These are phyloP conservation scores for Aspergillus haitiensis DNA, from an alignment of 495 filamentous ascomycete species.

Conservation along the genomic window DNA sequence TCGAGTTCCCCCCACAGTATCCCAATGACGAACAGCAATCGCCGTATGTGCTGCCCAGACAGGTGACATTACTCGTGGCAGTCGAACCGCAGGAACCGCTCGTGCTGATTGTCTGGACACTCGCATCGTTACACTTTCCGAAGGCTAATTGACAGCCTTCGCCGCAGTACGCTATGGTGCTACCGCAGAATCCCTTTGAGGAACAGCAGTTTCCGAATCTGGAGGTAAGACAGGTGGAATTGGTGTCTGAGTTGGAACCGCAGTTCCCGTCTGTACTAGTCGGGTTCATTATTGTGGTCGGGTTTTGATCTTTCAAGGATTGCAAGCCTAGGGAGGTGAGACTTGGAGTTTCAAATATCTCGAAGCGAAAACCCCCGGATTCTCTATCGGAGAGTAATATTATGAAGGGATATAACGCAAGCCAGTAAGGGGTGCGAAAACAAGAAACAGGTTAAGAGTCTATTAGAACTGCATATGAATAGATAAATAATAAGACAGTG, in stretches of 20 bases:
- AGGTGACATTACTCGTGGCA: conserved; percentile 14
- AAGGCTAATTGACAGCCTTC: conserved; percentile 9
- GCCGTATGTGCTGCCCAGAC: conserved; percentile 9
- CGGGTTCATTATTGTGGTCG: conserved; percentile 9
- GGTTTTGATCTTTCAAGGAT: background rate
- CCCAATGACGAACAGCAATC: conserved; percentile 14
- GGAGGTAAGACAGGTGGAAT: conserved; percentile 16
- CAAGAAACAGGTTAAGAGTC: no score
- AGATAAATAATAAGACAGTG: no score
- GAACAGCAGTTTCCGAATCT: conserved; percentile 19
- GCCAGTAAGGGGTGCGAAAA: background rate
- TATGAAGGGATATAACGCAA: background rate
- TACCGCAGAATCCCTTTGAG: conserved; percentile 12
- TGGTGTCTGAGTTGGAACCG: conserved; percentile 12
- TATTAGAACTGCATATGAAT: no score
- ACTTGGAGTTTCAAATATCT: background rate
- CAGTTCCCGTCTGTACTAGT: conserved; percentile 18
- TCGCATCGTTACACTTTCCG: conserved; percentile 10
- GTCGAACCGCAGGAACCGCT: conserved; percentile 12
- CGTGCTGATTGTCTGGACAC: conserved; percentile 10
- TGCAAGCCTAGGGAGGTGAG: background rate
- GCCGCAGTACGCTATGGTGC: conserved; percentile 10
- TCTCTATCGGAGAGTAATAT: no score
- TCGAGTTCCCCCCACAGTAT: conserved; percentile 12
- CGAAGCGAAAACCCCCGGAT: no score